Evolutionary conservation across 2,329 filamentous ascomycete genomes (phyloP).

Genomic region (Aspergillus aculeatinus): DNA sequence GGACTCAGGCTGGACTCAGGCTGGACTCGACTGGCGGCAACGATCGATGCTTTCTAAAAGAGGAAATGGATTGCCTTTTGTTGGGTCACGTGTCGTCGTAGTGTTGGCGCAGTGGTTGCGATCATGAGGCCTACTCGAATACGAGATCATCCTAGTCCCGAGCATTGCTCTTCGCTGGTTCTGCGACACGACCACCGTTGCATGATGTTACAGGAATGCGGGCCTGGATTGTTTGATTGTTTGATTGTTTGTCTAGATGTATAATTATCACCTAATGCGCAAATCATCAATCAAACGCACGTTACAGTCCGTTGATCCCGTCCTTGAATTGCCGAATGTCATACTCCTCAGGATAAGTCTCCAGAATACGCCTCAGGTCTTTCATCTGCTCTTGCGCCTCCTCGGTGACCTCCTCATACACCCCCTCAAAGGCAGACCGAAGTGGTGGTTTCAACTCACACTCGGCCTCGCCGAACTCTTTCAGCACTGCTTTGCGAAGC

Average conservation of each 20-base stretch:
- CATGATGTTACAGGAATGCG: not conserved
- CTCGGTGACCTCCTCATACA: constrained; percentile 84
- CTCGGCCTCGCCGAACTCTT: constrained; percentile 74
- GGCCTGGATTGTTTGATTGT: not conserved
- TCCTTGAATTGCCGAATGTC: constrained; percentile 75
- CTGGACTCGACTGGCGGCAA: no score
- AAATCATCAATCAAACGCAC: not conserved
- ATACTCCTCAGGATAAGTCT: constrained; percentile 90
- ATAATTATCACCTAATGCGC: not conserved
- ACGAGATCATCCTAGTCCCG: not conserved
- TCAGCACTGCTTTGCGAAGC: constrained; percentile 72
- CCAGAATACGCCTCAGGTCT: constrained; percentile 72
- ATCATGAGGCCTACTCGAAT: not conserved
- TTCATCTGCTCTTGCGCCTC: constrained; percentile 74
- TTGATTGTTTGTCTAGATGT: not conserved
- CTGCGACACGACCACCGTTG: not conserved
- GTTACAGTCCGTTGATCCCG: constrained; percentile 62
- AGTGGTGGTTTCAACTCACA: constrained; percentile 56
- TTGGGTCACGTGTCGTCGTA: no score
- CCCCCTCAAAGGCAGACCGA: constrained; percentile 70
- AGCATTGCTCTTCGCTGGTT: not conserved
- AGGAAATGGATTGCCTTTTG: no score
- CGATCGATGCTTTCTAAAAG: no score
- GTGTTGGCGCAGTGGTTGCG: not conserved
- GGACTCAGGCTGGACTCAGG: no score